A percentile compares a stretch with the other conserved stretches of the same genome.
Evolutionary conservation across 768 basidiomycete genomes (phyloP).

Genomic region (Rhodotorula babjevae): DNA sequence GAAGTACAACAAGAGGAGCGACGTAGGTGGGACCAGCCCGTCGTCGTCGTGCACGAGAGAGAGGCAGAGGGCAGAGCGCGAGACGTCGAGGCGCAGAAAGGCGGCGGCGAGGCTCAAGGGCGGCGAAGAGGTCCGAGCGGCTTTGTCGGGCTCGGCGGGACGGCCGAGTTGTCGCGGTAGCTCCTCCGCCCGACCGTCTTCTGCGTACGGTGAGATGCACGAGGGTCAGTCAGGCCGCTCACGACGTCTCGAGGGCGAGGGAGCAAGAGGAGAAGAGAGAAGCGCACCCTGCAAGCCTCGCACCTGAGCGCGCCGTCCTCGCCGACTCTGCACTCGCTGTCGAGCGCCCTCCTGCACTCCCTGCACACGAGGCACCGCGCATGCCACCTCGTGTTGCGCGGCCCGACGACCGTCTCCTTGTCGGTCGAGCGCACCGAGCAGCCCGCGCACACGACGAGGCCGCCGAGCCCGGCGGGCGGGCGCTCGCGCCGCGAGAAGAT

Average conservation of each 20-base stretch:
- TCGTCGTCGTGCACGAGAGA: too few relatives aligned
- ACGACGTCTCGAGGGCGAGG: background rate
- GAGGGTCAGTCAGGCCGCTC: too few relatives aligned
- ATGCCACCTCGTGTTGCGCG: conserved; percentile 21
- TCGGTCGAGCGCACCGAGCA: conserved; percentile 30
- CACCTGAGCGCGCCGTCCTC: conserved; percentile 23
- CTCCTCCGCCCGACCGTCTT: background rate
- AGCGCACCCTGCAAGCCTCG: conserved; percentile 31
- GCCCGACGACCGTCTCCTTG: conserved; percentile 20
- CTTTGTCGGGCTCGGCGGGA: background rate
- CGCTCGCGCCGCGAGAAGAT: conserved; percentile 24
- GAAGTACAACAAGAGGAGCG: background rate
- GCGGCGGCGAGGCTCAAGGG: background rate
- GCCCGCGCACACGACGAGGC: conserved; percentile 27
- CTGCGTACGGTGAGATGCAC: background rate
- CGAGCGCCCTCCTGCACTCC: conserved; percentile 17
- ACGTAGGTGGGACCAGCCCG: background rate
- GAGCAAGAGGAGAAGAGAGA: background rate
- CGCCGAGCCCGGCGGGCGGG: conserved; percentile 24
- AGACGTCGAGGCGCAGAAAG: background rate
- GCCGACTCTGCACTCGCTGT: conserved; percentile 21
- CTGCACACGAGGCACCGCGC: conserved; percentile 21
- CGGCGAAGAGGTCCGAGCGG: background rate
- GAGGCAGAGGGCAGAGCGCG: background rate
- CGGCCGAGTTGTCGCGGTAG: background rate